These are phyloP conservation scores for Pythium folliculosum DNA, from an alignment of 352 stramenopile species.

Conservation along the genomic window DNA sequence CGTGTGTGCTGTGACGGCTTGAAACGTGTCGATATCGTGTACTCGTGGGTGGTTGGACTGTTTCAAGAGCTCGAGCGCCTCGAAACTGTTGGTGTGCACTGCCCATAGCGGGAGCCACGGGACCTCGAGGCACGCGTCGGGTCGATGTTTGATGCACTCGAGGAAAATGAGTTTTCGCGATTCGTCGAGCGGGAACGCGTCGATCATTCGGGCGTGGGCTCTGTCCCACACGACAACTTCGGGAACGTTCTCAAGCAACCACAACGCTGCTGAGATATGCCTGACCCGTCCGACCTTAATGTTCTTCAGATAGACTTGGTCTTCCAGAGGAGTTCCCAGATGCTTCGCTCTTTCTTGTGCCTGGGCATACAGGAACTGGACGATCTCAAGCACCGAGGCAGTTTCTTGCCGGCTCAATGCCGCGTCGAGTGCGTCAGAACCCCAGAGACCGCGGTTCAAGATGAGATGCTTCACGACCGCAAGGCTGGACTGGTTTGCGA, in stretches of 20 bases:
- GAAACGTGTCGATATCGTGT: not conserved
- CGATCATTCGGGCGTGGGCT: not conserved
- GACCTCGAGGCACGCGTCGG: not conserved
- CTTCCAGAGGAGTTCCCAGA: not conserved
- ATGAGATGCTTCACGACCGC: not conserved
- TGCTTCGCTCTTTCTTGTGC: not conserved
- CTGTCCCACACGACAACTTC: not conserved
- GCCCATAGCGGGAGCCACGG: not conserved
- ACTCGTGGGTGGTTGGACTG: not conserved
- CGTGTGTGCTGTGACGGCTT: not conserved
- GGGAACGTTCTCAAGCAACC: not conserved
- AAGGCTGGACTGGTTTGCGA: not conserved
- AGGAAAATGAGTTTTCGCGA: not conserved
- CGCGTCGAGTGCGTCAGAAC: not conserved
- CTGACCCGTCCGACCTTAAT: not conserved
- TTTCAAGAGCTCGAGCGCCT: not conserved
- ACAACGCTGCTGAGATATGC: not conserved
- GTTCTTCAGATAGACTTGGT: not conserved
- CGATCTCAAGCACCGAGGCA: not conserved
- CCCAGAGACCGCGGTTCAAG: not conserved
- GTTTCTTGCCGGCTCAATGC: not conserved
- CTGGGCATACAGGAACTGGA: not conserved
- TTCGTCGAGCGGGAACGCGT: not conserved
- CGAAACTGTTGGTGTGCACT: not conserved
- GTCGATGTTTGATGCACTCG: not conserved